Evolutionary conservation across 2,329 filamentous ascomycete genomes (phyloP), one percentile per base, ranked within the genome.

Genomic region (Diplodia sapinea): DNA sequence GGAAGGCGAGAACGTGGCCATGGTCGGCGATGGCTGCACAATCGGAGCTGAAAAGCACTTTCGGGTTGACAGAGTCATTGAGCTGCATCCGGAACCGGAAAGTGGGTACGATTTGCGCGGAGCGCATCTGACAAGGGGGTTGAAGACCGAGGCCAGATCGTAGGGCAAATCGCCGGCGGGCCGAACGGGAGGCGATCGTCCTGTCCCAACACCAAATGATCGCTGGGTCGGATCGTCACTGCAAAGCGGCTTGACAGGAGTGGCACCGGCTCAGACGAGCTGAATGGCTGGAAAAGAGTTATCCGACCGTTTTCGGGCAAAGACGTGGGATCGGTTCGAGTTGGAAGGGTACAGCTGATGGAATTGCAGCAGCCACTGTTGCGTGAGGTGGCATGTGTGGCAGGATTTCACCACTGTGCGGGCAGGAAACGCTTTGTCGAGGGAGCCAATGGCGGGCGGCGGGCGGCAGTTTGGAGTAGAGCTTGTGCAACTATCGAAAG

Each of bases 131-230:
- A n/a, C 47, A 63, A 63, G 40, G 59, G 59, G 38, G 26, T 36
- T 36, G 31, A 26, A 12, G 43, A 38, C 59, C 59, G 59, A 63
- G 59, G 31, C 59, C 47, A 63, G 59, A 63, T 63, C 59, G 59
- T 38, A 63, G 59, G 43, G 43, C 31, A 36, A 31, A 20, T 49
- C 47, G 43, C 31, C 17, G 17, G 33, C n/a, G n/a, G 17, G n/a
- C 43, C 43, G 56, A 20, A 36, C 59, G 47, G 38, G 59, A 11
- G 59, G n/a, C 59, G 59, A 63, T 51, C 43, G 26, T 23, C 12
- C 17, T 7, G 26, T 36, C 57, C 8, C 20, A 17, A 11, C 26
- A 8, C 31, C 20, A 3, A 12, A 26, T 15, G 8, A n/a, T 33
- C 6, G 9, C 23, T 47, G 38, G 26, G 17, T 43, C 57, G 49